Evolutionary conservation across 768 basidiomycete species (phyloP).

Genomic region (Tubosaeta brunneosetosa): DNA sequence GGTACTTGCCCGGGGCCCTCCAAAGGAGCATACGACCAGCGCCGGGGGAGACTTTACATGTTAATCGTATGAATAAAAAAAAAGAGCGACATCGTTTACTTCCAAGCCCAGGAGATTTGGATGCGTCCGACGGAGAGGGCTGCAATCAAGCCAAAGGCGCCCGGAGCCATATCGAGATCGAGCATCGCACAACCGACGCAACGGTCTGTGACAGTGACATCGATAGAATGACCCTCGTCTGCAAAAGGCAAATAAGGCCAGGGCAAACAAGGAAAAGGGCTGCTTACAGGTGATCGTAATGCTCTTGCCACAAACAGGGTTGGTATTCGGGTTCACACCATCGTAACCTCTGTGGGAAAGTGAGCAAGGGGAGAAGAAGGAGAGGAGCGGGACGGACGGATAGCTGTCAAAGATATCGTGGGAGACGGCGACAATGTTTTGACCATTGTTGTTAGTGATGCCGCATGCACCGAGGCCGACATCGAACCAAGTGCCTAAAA

Average conservation of each 20-base stretch:
- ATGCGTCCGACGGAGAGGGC: conserved; percentile 46
- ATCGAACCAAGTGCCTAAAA: conserved; percentile 30
- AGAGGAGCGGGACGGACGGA: conserved; percentile 25
- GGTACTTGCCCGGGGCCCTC: conserved; percentile 22
- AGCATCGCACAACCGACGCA: conserved; percentile 50
- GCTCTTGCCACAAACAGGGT: conserved; percentile 62
- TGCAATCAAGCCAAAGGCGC: conserved; percentile 52
- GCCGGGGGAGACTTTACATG: conserved; percentile 3
- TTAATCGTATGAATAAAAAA: conserved; percentile 24
- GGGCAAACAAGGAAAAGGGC: neutral
- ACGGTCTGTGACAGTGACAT: conserved; percentile 54
- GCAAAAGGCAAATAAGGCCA: conserved; percentile 13
- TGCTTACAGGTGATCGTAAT: conserved; percentile 47
- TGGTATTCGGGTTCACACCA: conserved; percentile 63
- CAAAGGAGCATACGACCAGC: conserved; percentile 25
- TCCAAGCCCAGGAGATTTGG: conserved; percentile 51
- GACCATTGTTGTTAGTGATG: conserved; percentile 22
- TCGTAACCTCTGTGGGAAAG: conserved; percentile 43
- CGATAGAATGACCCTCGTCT: conserved; percentile 51
- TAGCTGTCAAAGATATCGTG: conserved; percentile 29
- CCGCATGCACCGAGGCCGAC: conserved; percentile 43
- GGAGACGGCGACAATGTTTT: conserved; percentile 37
- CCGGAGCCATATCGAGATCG: conserved; percentile 61
- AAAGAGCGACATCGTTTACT: conserved; percentile 3
- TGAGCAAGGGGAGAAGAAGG: neutral